A percentile compares a stretch with the other conserved stretches of the same genome.
These are phyloP conservation scores for Xylariaceae sp. DNA, from an alignment of 2,329 filamentous ascomycete species.

Conservation along the genomic window DNA sequence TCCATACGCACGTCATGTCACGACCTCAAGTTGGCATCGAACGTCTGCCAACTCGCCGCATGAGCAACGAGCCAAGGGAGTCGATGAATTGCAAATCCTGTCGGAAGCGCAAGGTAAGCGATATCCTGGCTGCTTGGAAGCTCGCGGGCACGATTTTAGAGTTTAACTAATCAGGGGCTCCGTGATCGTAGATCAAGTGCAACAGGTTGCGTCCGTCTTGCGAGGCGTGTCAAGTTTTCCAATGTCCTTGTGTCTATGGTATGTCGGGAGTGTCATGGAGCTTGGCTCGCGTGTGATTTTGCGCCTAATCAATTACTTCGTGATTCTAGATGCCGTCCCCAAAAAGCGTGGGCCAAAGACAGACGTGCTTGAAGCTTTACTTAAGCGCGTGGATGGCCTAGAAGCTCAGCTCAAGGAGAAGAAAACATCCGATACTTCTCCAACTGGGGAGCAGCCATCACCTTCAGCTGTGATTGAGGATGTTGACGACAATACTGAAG, in stretches of 20 bases:
- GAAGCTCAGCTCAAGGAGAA: constrained; percentile 76
- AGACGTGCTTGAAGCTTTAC: constrained; percentile 77
- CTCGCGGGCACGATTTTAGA: constrained; percentile 1
- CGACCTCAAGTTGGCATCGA: constrained; percentile 80
- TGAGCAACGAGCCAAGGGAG: constrained; percentile 71
- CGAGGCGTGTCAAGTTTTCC: constrained; percentile 86
- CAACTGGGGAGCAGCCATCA: constrained; percentile 34
- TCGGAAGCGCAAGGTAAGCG: constrained; percentile 78
- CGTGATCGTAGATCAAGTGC: constrained; percentile 73
- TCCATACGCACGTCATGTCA: constrained; percentile 58
- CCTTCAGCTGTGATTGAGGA: constrained; percentile 27
- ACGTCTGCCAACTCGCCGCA: constrained; percentile 67
- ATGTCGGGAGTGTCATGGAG: constrained; percentile 30
- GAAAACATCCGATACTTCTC: constrained; percentile 44
- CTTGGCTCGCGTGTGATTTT: not conserved
- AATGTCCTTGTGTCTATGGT: constrained; percentile 88
- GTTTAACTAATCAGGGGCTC: constrained; percentile 22
- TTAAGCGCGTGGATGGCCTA: constrained; percentile 82
- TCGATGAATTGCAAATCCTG: constrained; percentile 97
- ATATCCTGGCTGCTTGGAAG: constrained; percentile 9
- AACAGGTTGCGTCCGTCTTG: constrained; percentile 81
- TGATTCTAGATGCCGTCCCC: constrained; percentile 69
- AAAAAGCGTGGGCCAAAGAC: constrained; percentile 91
- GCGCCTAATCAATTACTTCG: constrained; percentile 13
- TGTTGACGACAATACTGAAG: constrained; percentile 21